A percentile compares a stretch with the other conserved stretches of the same genome.
Evolutionary conservation across 2,329 filamentous ascomycete genomes (phyloP).

Genomic region (Pseudogymnoascus sp.): DNA sequence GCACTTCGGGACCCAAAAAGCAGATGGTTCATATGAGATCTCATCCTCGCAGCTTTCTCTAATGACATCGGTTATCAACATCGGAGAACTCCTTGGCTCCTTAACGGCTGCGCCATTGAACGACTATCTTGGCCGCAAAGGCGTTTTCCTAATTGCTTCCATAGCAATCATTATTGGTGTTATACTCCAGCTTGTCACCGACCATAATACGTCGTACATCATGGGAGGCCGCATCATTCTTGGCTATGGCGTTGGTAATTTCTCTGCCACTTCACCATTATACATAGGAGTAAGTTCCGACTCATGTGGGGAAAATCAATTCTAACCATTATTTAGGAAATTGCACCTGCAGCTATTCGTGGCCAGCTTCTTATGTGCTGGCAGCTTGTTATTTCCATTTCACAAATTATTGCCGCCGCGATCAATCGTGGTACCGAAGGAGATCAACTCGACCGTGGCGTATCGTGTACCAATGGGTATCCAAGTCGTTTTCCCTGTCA

Average conservation of each 20-base stretch:
- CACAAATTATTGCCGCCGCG: conserved; percentile 33
- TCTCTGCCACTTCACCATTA: conserved; percentile 34
- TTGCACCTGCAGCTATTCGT: conserved; percentile 29
- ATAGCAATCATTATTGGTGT: conserved; percentile 25
- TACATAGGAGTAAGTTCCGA: conserved; percentile 28
- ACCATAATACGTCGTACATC: conserved; percentile 18
- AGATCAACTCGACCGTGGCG: conserved; percentile 23
- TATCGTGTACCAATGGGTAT: conserved; percentile 30
- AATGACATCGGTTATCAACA: conserved; percentile 36
- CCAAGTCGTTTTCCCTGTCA: conserved; percentile 20
- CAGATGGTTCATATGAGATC: conserved; percentile 25
- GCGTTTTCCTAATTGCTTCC: conserved; percentile 27
- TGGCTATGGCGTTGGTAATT: conserved; percentile 32
- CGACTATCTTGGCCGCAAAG: conserved; percentile 31
- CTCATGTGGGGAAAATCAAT: neutral
- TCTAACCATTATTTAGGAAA: conserved; percentile 18
- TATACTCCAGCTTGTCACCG: conserved; percentile 16
- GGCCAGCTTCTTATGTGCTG: conserved; percentile 35
- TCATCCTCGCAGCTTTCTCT: conserved; percentile 21
- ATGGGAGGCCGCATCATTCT: conserved; percentile 24
- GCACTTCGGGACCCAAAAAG: conserved; percentile 28
- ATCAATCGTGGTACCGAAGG: conserved; percentile 28
- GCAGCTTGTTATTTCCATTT: conserved; percentile 34
- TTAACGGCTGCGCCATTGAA: conserved; percentile 33
- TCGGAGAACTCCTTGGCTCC: conserved; percentile 34